Percentiles rank a stretch among this genome's conserved stretches.
These are phyloP conservation scores for Lecanicillium sp. DNA, from an alignment of 2,329 filamentous ascomycete species.

Conservation along the genomic window DNA sequence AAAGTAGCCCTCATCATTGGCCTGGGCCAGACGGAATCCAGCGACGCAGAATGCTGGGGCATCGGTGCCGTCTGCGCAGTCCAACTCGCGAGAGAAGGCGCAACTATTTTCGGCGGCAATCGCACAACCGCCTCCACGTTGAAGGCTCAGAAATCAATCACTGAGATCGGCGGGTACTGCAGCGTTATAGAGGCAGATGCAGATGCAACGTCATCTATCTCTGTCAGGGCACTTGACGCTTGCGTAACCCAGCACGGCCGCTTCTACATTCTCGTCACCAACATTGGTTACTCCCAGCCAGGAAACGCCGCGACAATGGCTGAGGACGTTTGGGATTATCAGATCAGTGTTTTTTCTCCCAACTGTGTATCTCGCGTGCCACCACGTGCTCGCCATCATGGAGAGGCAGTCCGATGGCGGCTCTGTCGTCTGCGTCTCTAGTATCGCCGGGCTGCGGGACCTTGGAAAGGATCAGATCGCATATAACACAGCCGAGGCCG, in stretches of 20 bases:
- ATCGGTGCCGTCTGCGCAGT: constrained; percentile 46
- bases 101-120: constrained; percentile 45
- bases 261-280: constrained; percentile 56
- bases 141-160: constrained; percentile 34
- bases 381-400: constrained; percentile 49
- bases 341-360: constrained; percentile 52
- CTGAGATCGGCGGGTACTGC: constrained; percentile 27
- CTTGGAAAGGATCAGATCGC: constrained; percentile 44
- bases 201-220: constrained; percentile 46
- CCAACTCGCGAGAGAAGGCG: constrained; percentile 41
- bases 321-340: constrained; percentile 45
- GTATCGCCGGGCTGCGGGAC: constrained; percentile 47
- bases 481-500: constrained; percentile 47
- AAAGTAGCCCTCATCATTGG: constrained; percentile 42
- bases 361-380: constrained; percentile 47
- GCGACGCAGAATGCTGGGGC: constrained; percentile 36
- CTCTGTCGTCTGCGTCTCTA: constrained; percentile 42
- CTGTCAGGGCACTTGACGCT: constrained; percentile 45
- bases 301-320: constrained; percentile 43
- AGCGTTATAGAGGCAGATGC: constrained; percentile 38
- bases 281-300: constrained; percentile 51
- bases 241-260: constrained; percentile 47
- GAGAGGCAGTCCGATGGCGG: constrained; percentile 36
- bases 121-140: constrained; percentile 34
- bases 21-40: constrained; percentile 36